Evolutionary conservation across 2,329 filamentous ascomycete species (phyloP).

Genomic region (Aspergillus sp.): DNA sequence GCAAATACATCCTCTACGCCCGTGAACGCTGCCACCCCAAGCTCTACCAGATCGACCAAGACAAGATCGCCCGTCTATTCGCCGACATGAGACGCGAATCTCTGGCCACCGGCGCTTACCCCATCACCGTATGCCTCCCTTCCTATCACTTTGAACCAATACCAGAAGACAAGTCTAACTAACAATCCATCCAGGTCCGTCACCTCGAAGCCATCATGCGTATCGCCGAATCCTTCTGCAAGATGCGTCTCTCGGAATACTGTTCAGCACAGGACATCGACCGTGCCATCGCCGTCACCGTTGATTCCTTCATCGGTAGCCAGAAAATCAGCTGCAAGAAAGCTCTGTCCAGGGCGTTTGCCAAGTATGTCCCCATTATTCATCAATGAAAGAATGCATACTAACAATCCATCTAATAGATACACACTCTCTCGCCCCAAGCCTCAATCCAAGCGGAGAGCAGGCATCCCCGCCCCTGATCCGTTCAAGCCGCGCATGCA

Average conservation of each 20-base stretch:
- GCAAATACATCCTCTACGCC: constrained; percentile 97
- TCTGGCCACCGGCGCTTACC: constrained; percentile 91
- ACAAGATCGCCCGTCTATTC: constrained; percentile 92
- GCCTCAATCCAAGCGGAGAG: constrained; percentile 42
- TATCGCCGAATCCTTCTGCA: constrained; percentile 89
- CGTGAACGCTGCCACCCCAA: constrained; percentile 87
- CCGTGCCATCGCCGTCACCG: constrained; percentile 92
- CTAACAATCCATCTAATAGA: constrained; percentile 20
- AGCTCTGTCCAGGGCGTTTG: constrained; percentile 87
- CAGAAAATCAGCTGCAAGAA: constrained; percentile 99
- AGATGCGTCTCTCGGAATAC: constrained; percentile 97
- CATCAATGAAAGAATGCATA: not conserved
- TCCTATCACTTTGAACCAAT: not conserved
- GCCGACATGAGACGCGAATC: constrained; percentile 95
- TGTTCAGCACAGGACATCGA: constrained; percentile 89
- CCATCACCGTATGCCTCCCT: constrained; percentile 77
- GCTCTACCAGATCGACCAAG: constrained; percentile 95
- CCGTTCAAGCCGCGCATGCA: constrained; percentile 22
- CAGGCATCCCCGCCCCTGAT: constrained; percentile 37
- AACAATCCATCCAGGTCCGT: constrained; percentile 66
- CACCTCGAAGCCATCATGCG: constrained; percentile 98
- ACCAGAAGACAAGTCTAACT: not conserved
- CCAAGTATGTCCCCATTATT: constrained; percentile 74
- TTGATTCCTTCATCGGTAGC: constrained; percentile 92
- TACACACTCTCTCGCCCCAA: constrained; percentile 44